These are phyloP conservation scores for Fomitopsis betulina DNA, from an alignment of 1,284 basidiomycete species.

Conservation along the genomic window DNA sequence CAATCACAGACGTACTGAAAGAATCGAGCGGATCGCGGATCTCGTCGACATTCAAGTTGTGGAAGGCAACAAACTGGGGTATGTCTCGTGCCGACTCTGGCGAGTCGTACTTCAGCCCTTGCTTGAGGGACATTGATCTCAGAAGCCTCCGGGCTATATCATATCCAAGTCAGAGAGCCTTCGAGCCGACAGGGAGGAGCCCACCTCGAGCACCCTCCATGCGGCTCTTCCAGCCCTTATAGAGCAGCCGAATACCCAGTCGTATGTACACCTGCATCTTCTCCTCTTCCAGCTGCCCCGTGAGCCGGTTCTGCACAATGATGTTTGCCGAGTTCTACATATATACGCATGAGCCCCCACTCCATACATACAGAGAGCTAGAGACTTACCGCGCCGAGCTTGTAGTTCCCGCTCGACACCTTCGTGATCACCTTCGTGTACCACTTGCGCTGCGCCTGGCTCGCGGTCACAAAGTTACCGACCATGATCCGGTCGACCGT, in stretches of 20 bases:
- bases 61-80: constrained; percentile 85
- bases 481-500: constrained; percentile 87
- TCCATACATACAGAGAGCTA: background rate
- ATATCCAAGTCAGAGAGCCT: background rate
- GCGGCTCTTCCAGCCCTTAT: constrained; percentile 86
- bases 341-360: background rate
- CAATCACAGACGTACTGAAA: constrained; percentile 56
- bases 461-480: constrained; percentile 93
- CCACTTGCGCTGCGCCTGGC: constrained; percentile 96
- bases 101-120: constrained; percentile 90
- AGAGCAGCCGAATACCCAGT: constrained; percentile 87
- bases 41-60: constrained; percentile 80
- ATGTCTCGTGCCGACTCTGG: constrained; percentile 86
- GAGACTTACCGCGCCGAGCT: constrained; percentile 76
- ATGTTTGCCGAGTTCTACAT: constrained; percentile 90
- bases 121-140: constrained; percentile 90
- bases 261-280: constrained; percentile 98
- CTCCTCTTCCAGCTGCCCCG: constrained; percentile 93
- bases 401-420: constrained; percentile 83
- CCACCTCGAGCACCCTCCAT: constrained; percentile 89
- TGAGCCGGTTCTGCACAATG: constrained; percentile 88
- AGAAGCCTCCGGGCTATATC: constrained; percentile 70
- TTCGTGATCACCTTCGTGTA: constrained; percentile 87
- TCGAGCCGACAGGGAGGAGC: constrained; percentile 19
- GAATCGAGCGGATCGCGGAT: constrained; percentile 79